Evolutionary conservation across 805 yeast genomes (phyloP).

Genomic region (Starmerella geochares): DNA sequence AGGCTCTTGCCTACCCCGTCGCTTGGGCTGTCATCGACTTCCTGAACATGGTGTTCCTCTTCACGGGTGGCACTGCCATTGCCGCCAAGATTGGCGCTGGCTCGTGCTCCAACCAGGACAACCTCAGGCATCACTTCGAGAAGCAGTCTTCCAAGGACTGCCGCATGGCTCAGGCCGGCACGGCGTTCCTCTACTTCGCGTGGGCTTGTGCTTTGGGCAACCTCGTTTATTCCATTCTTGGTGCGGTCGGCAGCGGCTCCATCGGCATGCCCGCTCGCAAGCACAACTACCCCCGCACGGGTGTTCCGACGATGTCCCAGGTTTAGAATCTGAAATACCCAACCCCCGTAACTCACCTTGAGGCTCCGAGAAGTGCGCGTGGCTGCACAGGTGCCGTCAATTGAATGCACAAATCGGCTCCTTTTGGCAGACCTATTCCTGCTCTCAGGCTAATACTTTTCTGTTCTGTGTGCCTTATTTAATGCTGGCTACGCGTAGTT

Average conservation of each 20-base stretch:
- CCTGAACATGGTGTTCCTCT: conserved; percentile 81
- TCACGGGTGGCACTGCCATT: conserved; percentile 88
- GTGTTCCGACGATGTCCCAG: conserved; percentile 84
- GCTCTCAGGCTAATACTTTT: conserved; percentile 8
- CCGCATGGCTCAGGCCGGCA: conserved; percentile 86
- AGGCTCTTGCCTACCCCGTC: conserved; percentile 79
- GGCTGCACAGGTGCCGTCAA: background rate
- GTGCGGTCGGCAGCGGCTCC: conserved; percentile 49
- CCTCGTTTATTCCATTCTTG: conserved; percentile 39
- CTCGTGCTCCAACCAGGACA: conserved; percentile 63
- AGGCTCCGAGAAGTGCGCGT: background rate
- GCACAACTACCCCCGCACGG: conserved; percentile 53
- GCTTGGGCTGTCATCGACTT: conserved; percentile 67
- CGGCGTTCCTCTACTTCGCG: conserved; percentile 74
- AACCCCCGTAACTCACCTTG: background rate
- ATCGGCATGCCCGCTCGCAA: conserved; percentile 32
- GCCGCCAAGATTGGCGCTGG: conserved; percentile 84
- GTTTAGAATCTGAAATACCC: conserved; percentile 39
- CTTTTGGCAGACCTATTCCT: conserved; percentile 1
- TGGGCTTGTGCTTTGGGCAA: conserved; percentile 65
- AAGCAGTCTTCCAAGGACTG: conserved; percentile 74
- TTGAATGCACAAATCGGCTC: background rate
- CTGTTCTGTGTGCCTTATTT: conserved; percentile 8
- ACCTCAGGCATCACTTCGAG: conserved; percentile 55
- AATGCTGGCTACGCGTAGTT: conserved; percentile 4